Percentiles rank a stretch among this genome's conserved stretches.
Conservation (phyloP, 2,329 filamentous ascomycete species). For the Diplocarpon rosae region DNA sequence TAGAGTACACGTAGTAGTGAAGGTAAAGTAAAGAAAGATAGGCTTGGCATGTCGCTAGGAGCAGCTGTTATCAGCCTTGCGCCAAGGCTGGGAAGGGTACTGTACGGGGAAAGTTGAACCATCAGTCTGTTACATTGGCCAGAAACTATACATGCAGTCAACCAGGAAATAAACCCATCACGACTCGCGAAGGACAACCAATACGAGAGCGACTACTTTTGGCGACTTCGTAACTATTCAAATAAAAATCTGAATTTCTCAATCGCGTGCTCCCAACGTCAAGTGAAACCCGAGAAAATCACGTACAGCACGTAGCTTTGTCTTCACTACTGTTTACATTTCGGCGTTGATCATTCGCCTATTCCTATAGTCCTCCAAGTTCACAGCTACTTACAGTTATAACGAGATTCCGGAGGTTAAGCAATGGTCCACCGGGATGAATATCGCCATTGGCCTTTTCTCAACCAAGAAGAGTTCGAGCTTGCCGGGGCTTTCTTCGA, state of each 20-base stretch:
- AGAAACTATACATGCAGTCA: not conserved
- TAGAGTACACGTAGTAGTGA: conserved; percentile 10
- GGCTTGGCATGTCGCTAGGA: not conserved
- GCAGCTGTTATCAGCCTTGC: not conserved
- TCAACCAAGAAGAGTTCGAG: conserved; percentile 51
- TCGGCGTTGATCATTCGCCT: too few species aligned
- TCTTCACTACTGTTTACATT: too few species aligned
- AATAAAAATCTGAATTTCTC: too few species aligned
- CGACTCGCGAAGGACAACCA: too few species aligned
- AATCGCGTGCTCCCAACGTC: too few species aligned
- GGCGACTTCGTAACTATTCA: too few species aligned
- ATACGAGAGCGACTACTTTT: too few species aligned
- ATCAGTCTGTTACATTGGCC: not conserved
- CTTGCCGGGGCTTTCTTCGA: conserved; percentile 54
- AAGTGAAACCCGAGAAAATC: too few species aligned
- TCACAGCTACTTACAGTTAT: too few species aligned
- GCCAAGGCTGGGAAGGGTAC: not conserved
- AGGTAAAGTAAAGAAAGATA: not conserved
- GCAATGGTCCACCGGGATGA: conserved; percentile 28
- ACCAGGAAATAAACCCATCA: not conserved
- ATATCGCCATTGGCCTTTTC: conserved; percentile 45
- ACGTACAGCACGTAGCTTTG: too few species aligned
- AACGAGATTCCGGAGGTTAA: too few species aligned
- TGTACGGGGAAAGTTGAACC: not conserved
- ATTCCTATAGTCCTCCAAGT: too few species aligned